Evolutionary conservation across 2,329 filamentous ascomycete genomes (phyloP).

Genomic region (Ambrosiella xylebori): DNA sequence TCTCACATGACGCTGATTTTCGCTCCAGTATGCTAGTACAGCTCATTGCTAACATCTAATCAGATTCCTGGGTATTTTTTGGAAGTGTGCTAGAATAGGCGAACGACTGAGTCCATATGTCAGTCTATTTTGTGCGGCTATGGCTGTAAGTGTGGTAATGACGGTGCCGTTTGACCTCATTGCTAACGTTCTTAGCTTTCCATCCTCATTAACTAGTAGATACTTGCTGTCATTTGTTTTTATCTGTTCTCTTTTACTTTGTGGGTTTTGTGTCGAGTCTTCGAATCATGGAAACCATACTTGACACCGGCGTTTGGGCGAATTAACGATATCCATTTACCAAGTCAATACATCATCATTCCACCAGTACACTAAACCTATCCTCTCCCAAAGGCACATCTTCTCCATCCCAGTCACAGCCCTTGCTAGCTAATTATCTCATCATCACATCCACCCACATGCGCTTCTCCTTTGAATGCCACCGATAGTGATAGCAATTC

Average conservation of each 20-base stretch:
- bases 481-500: background rate
- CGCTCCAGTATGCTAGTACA: conserved; percentile 7
- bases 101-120: conserved; percentile 91
- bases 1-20: background rate
- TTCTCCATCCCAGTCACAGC: background rate
- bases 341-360: background rate
- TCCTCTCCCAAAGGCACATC: background rate
- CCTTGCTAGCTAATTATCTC: background rate
- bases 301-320: background rate
- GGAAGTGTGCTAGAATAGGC: conserved; percentile 87
- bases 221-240: background rate
- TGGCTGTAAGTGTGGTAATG: conserved; percentile 51
- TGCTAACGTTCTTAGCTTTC: conserved; percentile 17
- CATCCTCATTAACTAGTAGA: conserved; percentile 22
- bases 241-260: background rate
- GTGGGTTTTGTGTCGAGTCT: background rate
- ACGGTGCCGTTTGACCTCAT: too few relatives aligned
- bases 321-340: background rate
- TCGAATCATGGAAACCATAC: background rate
- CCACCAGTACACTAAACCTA: background rate
- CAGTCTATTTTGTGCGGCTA: conserved; percentile 77
- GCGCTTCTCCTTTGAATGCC: background rate
- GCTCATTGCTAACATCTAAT: background rate
- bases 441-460: background rate
- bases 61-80: conserved; percentile 72